Evolutionary conservation across 768 basidiomycete species (phyloP).

Genomic region (Hygrophorus russula): DNA sequence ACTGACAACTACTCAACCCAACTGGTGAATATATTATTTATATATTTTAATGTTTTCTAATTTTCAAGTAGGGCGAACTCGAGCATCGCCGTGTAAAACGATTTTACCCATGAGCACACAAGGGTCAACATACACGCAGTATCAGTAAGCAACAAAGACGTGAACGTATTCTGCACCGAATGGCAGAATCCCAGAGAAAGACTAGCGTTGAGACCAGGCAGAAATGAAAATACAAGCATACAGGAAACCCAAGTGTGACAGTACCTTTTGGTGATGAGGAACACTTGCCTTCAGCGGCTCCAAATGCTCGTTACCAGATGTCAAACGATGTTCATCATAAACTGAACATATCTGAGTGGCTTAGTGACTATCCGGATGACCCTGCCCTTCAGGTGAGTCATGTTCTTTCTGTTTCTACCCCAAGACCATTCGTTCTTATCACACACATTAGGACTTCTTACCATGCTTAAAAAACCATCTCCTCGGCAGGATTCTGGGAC

Average conservation of each 20-base stretch:
- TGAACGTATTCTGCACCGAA: conserved; percentile 5
- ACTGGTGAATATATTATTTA: conserved; percentile 11
- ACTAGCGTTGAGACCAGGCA: conserved; percentile 8
- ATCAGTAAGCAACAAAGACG: conserved; percentile 12
- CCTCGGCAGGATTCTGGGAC: conserved; percentile 14
- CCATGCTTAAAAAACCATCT: conserved; percentile 18
- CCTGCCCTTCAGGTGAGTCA: conserved; percentile 13
- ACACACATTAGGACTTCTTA: conserved; percentile 14
- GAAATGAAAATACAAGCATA: conserved; percentile 3
- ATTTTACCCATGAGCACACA: conserved; percentile 20
- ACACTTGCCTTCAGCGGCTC: neutral
- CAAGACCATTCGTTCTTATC: conserved; percentile 8
- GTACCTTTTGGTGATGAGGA: neutral
- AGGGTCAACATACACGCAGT: conserved; percentile 24
- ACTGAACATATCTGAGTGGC: conserved; percentile 16
- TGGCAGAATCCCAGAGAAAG: conserved; percentile 7
- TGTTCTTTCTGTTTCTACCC: neutral
- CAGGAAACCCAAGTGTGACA: neutral
- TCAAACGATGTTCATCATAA: conserved; percentile 9
- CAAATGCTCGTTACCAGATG: conserved; percentile 10
- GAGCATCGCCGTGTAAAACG: conserved; percentile 23
- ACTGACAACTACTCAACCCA: conserved; percentile 22
- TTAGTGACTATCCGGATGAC: neutral
- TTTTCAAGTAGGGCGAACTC: conserved; percentile 22
- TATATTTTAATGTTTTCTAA: conserved; percentile 13